Percentiles rank a stretch among this genome's conserved stretches.
These are phyloP conservation scores for Zygosaccharomyces bailii DNA, from an alignment of 805 yeast species.

Conservation along the genomic window DNA sequence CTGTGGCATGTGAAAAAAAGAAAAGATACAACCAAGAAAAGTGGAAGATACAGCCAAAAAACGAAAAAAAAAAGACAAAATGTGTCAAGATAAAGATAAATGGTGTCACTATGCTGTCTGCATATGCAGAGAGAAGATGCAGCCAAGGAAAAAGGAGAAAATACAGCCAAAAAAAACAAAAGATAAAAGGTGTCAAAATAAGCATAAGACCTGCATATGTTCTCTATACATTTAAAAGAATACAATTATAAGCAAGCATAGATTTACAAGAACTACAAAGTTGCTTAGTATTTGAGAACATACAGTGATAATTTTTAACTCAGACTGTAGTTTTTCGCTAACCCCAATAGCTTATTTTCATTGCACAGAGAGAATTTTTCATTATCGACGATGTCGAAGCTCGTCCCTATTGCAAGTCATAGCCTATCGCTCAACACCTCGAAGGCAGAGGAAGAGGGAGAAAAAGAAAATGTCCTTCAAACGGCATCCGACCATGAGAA, in stretches of 20 bases:
- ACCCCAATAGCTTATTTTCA: constrained; percentile 1
- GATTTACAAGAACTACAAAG: not conserved
- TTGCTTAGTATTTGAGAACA: not conserved
- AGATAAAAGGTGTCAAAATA: constrained; percentile 10
- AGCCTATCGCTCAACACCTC: constrained; percentile 3
- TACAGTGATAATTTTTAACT: not conserved
- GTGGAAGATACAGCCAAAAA: not conserved
- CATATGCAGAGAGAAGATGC: constrained; percentile 5
- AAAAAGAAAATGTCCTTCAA: constrained; percentile 2
- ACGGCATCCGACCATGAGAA: constrained; percentile 8
- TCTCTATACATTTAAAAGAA: not conserved
- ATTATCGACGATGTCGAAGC: constrained; percentile 8
- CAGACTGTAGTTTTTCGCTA: constrained; percentile 1
- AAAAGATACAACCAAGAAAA: not conserved
- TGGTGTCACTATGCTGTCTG: not conserved
- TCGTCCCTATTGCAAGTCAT: constrained; percentile 12
- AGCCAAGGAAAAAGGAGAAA: constrained; percentile 4
- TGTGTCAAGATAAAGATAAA: not conserved
- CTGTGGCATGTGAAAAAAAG: no score
- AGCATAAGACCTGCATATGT: no score
- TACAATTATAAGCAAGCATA: not conserved
- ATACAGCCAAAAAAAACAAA: constrained; percentile 3
- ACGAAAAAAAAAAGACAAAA: not conserved
- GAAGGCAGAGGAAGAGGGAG: constrained; percentile 3
- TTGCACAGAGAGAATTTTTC: not conserved